Evolutionary conservation across 192 early-diverging fungal genomes (phyloP).

Genomic region (Mortierella antarctica): DNA sequence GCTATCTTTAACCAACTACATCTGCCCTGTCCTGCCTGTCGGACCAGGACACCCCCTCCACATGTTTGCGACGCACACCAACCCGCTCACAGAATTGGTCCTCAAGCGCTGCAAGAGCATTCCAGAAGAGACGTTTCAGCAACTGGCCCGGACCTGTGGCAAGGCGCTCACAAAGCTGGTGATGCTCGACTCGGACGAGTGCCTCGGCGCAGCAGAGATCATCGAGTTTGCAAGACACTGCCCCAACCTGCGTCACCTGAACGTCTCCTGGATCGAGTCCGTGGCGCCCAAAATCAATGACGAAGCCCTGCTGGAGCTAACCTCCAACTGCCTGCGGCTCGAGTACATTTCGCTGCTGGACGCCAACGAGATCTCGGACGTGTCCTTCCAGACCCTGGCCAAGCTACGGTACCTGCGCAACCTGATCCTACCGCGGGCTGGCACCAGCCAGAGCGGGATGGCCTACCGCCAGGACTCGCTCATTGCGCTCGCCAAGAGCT

Average conservation of each 20-base stretch:
- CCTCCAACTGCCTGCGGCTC: conserved; percentile 45
- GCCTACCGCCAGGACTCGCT: conserved; percentile 39
- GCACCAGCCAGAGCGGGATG: conserved; percentile 36
- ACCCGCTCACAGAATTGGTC: conserved; percentile 46
- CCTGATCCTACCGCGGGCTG: conserved; percentile 42
- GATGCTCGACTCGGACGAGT: conserved; percentile 43
- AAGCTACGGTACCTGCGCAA: conserved; percentile 53
- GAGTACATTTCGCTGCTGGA: conserved; percentile 51
- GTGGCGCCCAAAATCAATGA: conserved; percentile 42
- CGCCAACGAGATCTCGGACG: conserved; percentile 50
- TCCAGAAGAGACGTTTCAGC: conserved; percentile 41
- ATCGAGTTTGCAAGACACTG: conserved; percentile 51
- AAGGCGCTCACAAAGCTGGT: conserved; percentile 50
- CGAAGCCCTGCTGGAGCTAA: conserved; percentile 43
- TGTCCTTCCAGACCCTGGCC: conserved; percentile 48
- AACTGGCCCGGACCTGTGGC: conserved; percentile 43
- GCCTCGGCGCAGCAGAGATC: conserved; percentile 42
- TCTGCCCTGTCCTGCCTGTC: conserved; percentile 36
- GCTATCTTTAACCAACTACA: conserved; percentile 42
- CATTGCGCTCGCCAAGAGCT: conserved; percentile 42
- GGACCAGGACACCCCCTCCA: conserved; percentile 43
- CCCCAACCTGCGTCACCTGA: conserved; percentile 43
- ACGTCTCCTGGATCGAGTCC: conserved; percentile 47
- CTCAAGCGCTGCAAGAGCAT: conserved; percentile 52
- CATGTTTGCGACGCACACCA: conserved; percentile 46